phyloP scores from a whole-genome alignment of 2,329 filamentous ascomycete genomes.

The Neofusicoccum ribis region DNA sequence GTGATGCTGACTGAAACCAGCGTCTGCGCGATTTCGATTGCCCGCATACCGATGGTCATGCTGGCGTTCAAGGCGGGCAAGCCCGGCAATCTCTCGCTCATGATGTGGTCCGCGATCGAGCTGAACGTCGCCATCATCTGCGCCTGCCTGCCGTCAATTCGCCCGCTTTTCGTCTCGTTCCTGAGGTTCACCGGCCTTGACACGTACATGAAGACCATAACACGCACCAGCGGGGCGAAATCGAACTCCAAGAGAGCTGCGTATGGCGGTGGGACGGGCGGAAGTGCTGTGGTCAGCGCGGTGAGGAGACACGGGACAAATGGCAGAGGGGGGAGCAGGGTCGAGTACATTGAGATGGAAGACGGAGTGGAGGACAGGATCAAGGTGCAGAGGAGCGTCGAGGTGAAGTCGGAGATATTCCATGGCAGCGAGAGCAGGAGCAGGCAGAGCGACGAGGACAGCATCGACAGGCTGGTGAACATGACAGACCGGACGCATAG shows the following conservation, averaged over 20 bases:
- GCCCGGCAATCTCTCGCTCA: background rate
- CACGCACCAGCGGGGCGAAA: background rate
- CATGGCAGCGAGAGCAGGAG: background rate
- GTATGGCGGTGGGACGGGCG: background rate
- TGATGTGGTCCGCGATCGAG: conserved; percentile 32
- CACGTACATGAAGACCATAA: background rate
- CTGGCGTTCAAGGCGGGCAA: background rate
- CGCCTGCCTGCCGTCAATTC: conserved; percentile 37
- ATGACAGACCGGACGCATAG: background rate
- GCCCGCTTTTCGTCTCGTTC: conserved; percentile 31
- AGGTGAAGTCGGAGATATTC: conserved; percentile 6
- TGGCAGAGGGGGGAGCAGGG: background rate
- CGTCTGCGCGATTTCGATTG: conserved; percentile 30
- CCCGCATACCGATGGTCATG: conserved; percentile 27
- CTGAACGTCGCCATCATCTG: conserved; percentile 35
- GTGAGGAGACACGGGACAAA: background rate
- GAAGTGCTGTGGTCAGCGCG: background rate
- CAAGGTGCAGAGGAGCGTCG: background rate
- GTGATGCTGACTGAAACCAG: conserved; percentile 3
- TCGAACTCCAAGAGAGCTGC: background rate
- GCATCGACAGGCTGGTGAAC: background rate
- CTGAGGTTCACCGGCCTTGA: conserved; percentile 37
- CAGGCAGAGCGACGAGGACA: conserved; percentile 10
- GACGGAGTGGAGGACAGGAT: background rate
- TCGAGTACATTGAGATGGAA: conserved; percentile 5